Evolutionary conservation across 192 early-diverging fungal genomes (phyloP).

Genomic region (Chytriomyces confervae): DNA sequence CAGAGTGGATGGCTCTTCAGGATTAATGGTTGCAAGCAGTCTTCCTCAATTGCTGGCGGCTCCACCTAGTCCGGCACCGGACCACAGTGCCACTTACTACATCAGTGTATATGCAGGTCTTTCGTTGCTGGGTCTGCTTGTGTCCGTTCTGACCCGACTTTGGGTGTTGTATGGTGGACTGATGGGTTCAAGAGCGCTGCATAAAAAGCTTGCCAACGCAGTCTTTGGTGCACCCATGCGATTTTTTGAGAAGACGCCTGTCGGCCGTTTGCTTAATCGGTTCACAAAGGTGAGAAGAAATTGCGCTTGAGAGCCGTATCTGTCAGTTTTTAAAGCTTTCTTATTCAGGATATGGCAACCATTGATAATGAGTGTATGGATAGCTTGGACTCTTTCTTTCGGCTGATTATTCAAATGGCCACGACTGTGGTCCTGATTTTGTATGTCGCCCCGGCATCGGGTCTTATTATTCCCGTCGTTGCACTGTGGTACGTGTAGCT

Average conservation of each 20-base stretch:
- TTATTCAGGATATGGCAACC: slow-evolving; percentile 35
- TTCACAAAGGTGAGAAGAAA: slow-evolving; percentile 70
- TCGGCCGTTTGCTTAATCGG: slow-evolving; percentile 69
- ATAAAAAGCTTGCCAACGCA: slow-evolving; percentile 42
- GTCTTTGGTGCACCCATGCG: slow-evolving; percentile 48
- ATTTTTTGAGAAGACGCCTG: slow-evolving; percentile 49
- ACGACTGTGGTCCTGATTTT: slow-evolving; percentile 26
- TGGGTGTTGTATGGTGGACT: slow-evolving; percentile 37
- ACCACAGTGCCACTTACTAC: slow-evolving; percentile 41
- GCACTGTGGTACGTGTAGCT: slow-evolving; percentile 52
- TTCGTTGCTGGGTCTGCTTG: slow-evolving; percentile 38
- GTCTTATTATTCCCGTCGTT: slow-evolving; percentile 45
- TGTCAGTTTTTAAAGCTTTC: neutral
- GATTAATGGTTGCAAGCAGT: neutral
- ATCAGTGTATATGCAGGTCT: slow-evolving; percentile 41
- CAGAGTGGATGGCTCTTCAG: neutral
- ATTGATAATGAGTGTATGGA: slow-evolving; percentile 37
- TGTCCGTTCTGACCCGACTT: slow-evolving; percentile 15
- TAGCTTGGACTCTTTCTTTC: slow-evolving; percentile 33
- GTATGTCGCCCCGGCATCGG: slow-evolving; percentile 59
- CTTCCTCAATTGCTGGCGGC: neutral
- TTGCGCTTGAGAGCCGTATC: neutral
- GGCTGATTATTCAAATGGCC: slow-evolving; percentile 20
- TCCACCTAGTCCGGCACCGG: neutral
- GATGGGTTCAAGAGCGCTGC: slow-evolving; percentile 32